Base-by-base conservation (phyloP, 495 filamentous ascomycete species). In the Penicillium argentinense region DNA sequence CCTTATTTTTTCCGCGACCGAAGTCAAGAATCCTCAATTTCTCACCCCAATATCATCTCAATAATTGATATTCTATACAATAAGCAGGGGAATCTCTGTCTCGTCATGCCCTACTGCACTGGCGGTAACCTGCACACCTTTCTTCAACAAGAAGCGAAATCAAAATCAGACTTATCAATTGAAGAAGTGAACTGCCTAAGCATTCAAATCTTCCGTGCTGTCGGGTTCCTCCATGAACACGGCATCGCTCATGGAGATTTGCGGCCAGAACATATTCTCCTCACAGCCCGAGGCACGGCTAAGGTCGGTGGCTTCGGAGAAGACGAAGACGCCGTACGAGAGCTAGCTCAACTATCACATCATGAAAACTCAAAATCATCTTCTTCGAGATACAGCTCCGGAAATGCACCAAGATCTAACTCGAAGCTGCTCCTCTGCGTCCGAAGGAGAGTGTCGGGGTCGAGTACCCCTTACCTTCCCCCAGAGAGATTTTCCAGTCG, bases 201-300 rank as follows among this genome's bases (percentile, higher is more conserved):
- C 3, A 68, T 68, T 48, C 82, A 85, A 48, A 60, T 84, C 9
- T 59, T 83, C 2, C 72, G 75, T 29, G 81, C 74, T 19, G 54
- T 84, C 5, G 63, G 73, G 17, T 80, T 80, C 48, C 54, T 83
- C 6, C 80, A 84, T 46, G 56, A 59, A 4, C 49, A 63, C 1
- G 52, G n/a, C n/a, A n/a, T n/a, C n/a, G n/a, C n/a, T n/a, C n/a
- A 57, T 2, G 72, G 12, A 82, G 82, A 55, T n/a, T n/a, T n/a
- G n/a, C n/a, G n/a, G n/a, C 79, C 78, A 3, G 81, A 84, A 27
- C 83, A 82, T 34, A 65, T 85, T 2, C 66, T 84, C 8, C 68
- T 81, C 52, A 74, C 75, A 8, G 5, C 18, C 9, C 29, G 36
- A 13, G 28, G 46, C 9, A 39, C 46, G 3, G 21, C 37, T 4